These are phyloP conservation scores for Tremellales sp. DNA, from an alignment of 1,284 basidiomycete genomes.

Conservation along the genomic window DNA sequence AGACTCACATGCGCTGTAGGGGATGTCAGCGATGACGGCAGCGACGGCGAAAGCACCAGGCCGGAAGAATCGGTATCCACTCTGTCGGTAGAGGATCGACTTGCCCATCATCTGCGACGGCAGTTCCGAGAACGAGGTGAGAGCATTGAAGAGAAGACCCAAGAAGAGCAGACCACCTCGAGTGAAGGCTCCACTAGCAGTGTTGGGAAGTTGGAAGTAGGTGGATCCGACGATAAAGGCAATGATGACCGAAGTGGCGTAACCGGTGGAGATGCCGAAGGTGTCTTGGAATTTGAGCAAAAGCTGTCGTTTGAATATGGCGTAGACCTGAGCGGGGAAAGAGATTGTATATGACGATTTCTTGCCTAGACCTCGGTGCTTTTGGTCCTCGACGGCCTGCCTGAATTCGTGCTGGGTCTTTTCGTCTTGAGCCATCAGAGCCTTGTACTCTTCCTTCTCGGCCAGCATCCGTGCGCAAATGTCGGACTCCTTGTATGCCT, in stretches of 20 bases:
- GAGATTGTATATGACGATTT: conserved; percentile 84
- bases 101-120: conserved; percentile 61
- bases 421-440: conserved; percentile 59
- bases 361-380: conserved; percentile 71
- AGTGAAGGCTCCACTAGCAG: conserved; percentile 77
- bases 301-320: conserved; percentile 59
- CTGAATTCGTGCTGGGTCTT: conserved; percentile 69
- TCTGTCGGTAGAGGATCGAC: conserved; percentile 60
- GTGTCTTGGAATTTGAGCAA: conserved; percentile 66
- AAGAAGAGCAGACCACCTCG: conserved; percentile 78
- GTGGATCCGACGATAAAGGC: conserved; percentile 73
- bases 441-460: conserved; percentile 62
- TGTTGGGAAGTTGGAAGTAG: conserved; percentile 66
- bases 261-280: conserved; percentile 73
- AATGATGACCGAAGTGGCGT: conserved; percentile 53
- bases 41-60: conserved; percentile 51
- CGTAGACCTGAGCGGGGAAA: conserved; percentile 67
- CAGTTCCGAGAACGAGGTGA: conserved; percentile 56
- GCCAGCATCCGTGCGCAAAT: conserved; percentile 54
- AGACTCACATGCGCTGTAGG: conserved; percentile 50
- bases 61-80: conserved; percentile 74
- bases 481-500: conserved; percentile 60
- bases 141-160: conserved; percentile 61
- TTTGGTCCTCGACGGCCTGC: conserved; percentile 68
- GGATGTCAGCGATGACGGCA: conserved; percentile 50